Percentiles rank a stretch among this genome's conserved stretches.
These are phyloP conservation scores for Akanthomyces lecanii DNA, from an alignment of 2,329 filamentous ascomycete species.

Conservation along the genomic window DNA sequence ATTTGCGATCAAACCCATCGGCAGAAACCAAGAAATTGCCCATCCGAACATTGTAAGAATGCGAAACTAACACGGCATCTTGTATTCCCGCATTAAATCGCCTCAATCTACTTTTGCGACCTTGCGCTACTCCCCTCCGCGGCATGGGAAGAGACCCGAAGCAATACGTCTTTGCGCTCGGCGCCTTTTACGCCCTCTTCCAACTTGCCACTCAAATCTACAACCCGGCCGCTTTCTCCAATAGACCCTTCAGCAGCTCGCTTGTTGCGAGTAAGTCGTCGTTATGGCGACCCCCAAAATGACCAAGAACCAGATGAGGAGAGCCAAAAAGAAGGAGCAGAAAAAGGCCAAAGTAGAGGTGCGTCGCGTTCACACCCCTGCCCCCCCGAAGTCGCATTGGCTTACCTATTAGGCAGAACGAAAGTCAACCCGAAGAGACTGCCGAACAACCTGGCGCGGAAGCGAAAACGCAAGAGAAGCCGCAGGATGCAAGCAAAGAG, in stretches of 20 bases:
- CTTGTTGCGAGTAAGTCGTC: constrained; percentile 20
- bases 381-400: not conserved
- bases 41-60: not conserved
- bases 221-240: constrained; percentile 27
- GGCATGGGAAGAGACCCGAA: constrained; percentile 38
- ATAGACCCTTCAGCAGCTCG: constrained; percentile 7
- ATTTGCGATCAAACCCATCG: constrained; percentile 8
- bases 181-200: constrained; percentile 33
- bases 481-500: constrained; percentile 42
- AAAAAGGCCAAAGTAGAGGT: constrained; percentile 64
- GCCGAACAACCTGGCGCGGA: constrained; percentile 16
- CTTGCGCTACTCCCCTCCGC: constrained; percentile 1
- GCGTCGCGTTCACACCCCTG: constrained; percentile 9
- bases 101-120: not conserved
- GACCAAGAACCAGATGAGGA: constrained; percentile 90
- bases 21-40: not conserved
- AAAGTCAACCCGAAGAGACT: not conserved
- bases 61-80: not conserved
- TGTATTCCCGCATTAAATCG: not conserved
- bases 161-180: constrained; percentile 32
- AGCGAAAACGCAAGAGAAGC: constrained; percentile 31
- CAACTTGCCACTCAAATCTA: constrained; percentile 33
- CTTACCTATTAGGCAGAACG: not conserved
- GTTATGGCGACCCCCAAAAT: constrained; percentile 66
- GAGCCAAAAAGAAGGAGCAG: constrained; percentile 90